Evolutionary conservation across 2,329 filamentous ascomycete species (phyloP), one percentile per base, ranked within the genome.

Genomic region (Cercospora berteroae): DNA sequence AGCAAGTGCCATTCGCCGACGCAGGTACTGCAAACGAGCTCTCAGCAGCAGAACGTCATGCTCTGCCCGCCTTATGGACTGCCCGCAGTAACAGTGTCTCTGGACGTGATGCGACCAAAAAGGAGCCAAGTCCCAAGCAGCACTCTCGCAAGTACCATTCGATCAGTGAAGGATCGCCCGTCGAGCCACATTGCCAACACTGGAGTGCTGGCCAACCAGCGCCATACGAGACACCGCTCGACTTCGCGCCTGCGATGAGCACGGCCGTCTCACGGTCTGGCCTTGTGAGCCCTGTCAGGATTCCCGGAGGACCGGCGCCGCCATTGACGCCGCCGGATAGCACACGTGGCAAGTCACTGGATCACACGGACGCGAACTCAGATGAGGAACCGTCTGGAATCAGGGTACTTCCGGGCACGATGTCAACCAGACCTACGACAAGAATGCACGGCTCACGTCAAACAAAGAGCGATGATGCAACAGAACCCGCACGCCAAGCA

Each of bases 271-370:
- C 59, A 12, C 36, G 36, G 25, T 39, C 59, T 13, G 31, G n/a
- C 20, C 48, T 42, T 31, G 25, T 33, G 23, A 50, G 3, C 13
- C 59, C 59, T 13, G 10, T 42, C n/a, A 39, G 33, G 4, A 16
- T 56, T n/a, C 44, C 44, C 16, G 60, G 27, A 16, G 25, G 50
- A 4, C 48, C 60, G 13, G 60, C 50, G 10, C 44, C 48, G 25
- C 50, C 60, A 29, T 56, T 56, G 50, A 63, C 44, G 18, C 60
- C 44, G 42, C 60, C 60, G n/a, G 60, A 33, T 20, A 63, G 60
- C 23, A 39, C 27, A 25, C 60, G 59, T 9, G 23, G 59, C 25
- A 61, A 18, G 13, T 61, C 59, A 5, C 18, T 50, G 13, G 59
- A 61, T 27, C 16, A 39, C 59, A 50, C 59, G 20, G 36, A 61